phyloP scores from a whole-genome alignment of 805 yeast species.

The Metschnikowia sp. region DNA sequence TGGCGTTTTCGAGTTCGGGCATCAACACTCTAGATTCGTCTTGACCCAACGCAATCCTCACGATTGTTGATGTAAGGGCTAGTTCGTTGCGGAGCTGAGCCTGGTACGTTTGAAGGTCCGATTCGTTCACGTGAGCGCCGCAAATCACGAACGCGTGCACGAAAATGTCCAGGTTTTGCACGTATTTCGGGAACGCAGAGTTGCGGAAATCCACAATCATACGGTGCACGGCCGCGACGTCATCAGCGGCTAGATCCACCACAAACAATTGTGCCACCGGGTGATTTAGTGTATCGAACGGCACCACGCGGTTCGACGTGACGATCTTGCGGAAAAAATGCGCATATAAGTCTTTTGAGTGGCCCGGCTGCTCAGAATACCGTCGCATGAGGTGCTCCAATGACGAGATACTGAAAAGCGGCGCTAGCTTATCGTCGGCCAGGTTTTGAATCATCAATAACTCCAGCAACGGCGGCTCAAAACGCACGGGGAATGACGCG shows the following conservation, averaged over 20 bases:
- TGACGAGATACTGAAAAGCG: conserved; percentile 37
- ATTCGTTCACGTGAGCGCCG: conserved; percentile 20
- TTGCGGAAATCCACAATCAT: conserved; percentile 47
- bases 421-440: conserved; percentile 18
- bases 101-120: conserved; percentile 36
- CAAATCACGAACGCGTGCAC: conserved; percentile 35
- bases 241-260: conserved; percentile 50
- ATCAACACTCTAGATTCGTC: neutral
- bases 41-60: no score
- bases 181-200: conserved; percentile 58
- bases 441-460: conserved; percentile 30
- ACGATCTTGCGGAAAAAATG: conserved; percentile 56
- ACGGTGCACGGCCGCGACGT: conserved; percentile 54
- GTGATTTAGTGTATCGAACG: conserved; percentile 84
- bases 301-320: conserved; percentile 57
- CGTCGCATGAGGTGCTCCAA: conserved; percentile 29
- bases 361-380: conserved; percentile 2
- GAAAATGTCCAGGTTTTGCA: conserved; percentile 63
- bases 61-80: conserved; percentile 20
- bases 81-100: conserved; percentile 24
- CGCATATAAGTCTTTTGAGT: conserved; percentile 43
- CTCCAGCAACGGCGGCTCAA: conserved; percentile 41
- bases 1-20: conserved; percentile 31
- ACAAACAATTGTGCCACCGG: conserved; percentile 76
- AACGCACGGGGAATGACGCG: conserved; percentile 57